phyloP scores from a whole-genome alignment of 495 filamentous ascomycete species.

The Cercophora samala region DNA sequence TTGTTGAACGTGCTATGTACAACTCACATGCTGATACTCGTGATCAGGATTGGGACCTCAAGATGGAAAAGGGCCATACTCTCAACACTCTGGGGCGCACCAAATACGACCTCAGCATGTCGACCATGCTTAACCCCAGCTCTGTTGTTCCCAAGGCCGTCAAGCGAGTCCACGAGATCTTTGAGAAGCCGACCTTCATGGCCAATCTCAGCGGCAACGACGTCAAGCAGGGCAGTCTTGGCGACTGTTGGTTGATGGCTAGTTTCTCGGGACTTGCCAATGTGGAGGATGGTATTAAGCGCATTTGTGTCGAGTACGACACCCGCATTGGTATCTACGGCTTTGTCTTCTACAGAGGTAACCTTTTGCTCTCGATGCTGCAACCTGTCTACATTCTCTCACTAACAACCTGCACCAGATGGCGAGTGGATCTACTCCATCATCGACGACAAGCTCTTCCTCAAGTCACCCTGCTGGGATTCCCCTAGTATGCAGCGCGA shows the following conservation, averaged over 20 bases:
- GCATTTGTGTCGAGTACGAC: constrained; percentile 79
- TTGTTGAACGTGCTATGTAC: neutral
- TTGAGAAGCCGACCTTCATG: constrained; percentile 81
- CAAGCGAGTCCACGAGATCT: constrained; percentile 78
- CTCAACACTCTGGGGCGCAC: constrained; percentile 46
- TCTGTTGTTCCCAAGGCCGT: constrained; percentile 57
- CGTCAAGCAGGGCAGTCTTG: constrained; percentile 74
- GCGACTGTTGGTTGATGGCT: constrained; percentile 92
- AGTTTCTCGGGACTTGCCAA: constrained; percentile 82
- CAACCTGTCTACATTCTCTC: neutral
- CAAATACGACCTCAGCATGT: constrained; percentile 42
- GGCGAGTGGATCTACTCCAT: constrained; percentile 94
- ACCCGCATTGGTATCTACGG: constrained; percentile 81
- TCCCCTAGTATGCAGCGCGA: constrained; percentile 52
- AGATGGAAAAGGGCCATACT: constrained; percentile 46
- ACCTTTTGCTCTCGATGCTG: neutral
- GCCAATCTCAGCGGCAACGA: constrained; percentile 72
- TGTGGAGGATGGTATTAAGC: constrained; percentile 69
- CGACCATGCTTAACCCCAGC: constrained; percentile 38
- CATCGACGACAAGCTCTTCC: constrained; percentile 76
- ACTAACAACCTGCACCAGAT: constrained; percentile 45
- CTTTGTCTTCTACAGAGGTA: constrained; percentile 80
- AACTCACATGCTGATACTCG: constrained; percentile 21
- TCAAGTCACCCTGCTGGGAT: constrained; percentile 81
- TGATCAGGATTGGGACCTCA: constrained; percentile 50